These are phyloP conservation scores for Colletotrichum incanum DNA, from an alignment of 2,329 filamentous ascomycete species.

Conservation along the genomic window DNA sequence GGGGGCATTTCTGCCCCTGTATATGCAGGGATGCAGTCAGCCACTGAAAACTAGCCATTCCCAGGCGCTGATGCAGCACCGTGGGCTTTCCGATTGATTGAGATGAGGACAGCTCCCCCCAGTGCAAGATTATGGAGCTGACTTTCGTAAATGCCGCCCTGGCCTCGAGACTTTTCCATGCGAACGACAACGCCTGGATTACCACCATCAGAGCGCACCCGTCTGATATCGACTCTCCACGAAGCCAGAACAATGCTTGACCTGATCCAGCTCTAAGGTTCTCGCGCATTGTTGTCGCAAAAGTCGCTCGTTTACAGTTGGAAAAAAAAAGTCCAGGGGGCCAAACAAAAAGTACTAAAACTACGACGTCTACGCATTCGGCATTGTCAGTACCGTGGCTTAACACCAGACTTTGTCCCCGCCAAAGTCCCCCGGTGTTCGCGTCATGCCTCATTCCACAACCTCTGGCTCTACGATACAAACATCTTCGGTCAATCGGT, in stretches of 20 bases:
- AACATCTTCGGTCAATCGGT: conserved; percentile 52
- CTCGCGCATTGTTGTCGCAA: conserved; percentile 39
- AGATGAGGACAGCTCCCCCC: conserved; percentile 39
- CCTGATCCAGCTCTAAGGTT: conserved; percentile 27
- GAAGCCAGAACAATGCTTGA: conserved; percentile 37
- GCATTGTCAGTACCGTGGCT: conserved; percentile 27
- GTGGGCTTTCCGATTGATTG: conserved; percentile 39
- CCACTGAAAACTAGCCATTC: conserved; percentile 39
- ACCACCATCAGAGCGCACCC: conserved; percentile 34
- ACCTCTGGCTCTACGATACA: conserved; percentile 50
- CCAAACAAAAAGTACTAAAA: neutral
- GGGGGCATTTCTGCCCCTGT: conserved; percentile 35
- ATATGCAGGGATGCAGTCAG: conserved; percentile 33
- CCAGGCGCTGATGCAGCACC: conserved; percentile 35
- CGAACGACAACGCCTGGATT: conserved; percentile 16
- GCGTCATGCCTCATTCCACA: conserved; percentile 60
- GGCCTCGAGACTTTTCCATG: conserved; percentile 21
- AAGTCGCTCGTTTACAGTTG: conserved; percentile 37
- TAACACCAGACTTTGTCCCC: conserved; percentile 35
- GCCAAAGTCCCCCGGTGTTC: conserved; percentile 35
- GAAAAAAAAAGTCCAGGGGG: conserved; percentile 1
- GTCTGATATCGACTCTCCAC: conserved; percentile 37
- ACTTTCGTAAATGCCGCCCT: conserved; percentile 31
- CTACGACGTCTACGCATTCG: conserved; percentile 7
- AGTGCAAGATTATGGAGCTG: conserved; percentile 21